Conservation (phyloP, 1,284 basidiomycete species). For the Austroboletus olivaceoglutinosus region DNA sequence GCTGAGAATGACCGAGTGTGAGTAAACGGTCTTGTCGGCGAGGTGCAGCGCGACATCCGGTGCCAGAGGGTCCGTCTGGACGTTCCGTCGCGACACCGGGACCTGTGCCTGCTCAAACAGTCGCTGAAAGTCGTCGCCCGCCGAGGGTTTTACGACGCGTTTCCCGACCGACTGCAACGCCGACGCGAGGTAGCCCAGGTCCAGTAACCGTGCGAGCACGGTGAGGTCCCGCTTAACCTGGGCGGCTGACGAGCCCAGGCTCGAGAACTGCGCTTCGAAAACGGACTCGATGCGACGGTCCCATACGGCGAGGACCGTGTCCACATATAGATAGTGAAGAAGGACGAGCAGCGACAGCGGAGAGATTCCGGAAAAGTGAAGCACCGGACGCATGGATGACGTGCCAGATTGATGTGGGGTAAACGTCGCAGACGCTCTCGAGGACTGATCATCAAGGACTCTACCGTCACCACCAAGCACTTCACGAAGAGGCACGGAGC, state of each 20-base stretch:
- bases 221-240: conserved; percentile 65
- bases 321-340: conserved; percentile 86
- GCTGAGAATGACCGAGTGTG: conserved; percentile 77
- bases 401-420: not conserved
- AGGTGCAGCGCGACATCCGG: conserved; percentile 80
- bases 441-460: conserved; percentile 31
- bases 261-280: conserved; percentile 43
- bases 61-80: conserved; percentile 29
- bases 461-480: conserved; percentile 40
- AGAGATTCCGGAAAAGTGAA: conserved; percentile 52
- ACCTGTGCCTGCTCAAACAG: conserved; percentile 43
- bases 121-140: conserved; percentile 47
- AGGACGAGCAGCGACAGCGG: conserved; percentile 75
- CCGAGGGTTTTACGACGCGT: conserved; percentile 42
- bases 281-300: conserved; percentile 67
- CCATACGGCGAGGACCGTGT: conserved; percentile 82
- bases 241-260: conserved; percentile 41
- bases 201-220: conserved; percentile 51
- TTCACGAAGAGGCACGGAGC: conserved; percentile 50
- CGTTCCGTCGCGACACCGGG: conserved; percentile 10
- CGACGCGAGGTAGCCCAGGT: conserved; percentile 52
- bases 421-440: conserved; percentile 35
- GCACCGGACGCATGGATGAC: conserved; percentile 15
- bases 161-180: conserved; percentile 58
- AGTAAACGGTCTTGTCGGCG: conserved; percentile 64